Conservation (phyloP, 2,329 filamentous ascomycete genomes). For the Penicillium nordicum region DNA sequence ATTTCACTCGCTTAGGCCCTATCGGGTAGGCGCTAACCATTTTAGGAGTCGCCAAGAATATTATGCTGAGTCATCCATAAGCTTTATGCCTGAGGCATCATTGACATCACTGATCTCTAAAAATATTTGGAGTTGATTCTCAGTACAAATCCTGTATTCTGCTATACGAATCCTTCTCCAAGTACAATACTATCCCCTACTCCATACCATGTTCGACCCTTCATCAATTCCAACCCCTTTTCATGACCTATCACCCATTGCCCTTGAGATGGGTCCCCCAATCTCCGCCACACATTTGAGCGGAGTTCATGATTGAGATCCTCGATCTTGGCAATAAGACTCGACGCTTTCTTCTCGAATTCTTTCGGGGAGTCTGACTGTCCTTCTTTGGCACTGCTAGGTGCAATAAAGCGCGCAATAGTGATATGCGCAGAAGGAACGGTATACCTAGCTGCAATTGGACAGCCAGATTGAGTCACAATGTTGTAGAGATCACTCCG, state of each 20-base stretch:
- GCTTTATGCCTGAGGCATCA: neutral
- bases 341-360: slow-evolving; percentile 51
- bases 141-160: neutral
- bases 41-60: slow-evolving; percentile 24
- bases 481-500: slow-evolving; percentile 71
- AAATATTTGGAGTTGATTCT: neutral
- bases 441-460: slow-evolving; percentile 74
- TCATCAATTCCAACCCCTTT: slow-evolving; percentile 70
- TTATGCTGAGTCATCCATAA: slow-evolving; percentile 17
- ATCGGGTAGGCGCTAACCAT: slow-evolving; percentile 31
- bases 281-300: slow-evolving; percentile 63
- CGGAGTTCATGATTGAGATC: slow-evolving; percentile 73
- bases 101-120: neutral
- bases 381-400: slow-evolving; percentile 52
- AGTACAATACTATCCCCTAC: slow-evolving; percentile 66
- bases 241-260: slow-evolving; percentile 90
- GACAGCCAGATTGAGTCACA: slow-evolving; percentile 60
- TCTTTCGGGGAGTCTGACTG: slow-evolving; percentile 32
- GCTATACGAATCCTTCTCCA: slow-evolving; percentile 48
- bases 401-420: slow-evolving; percentile 72
- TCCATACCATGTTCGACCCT: slow-evolving; percentile 82
- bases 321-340: slow-evolving; percentile 69
- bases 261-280: slow-evolving; percentile 47
- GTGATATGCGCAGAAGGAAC: slow-evolving; percentile 90
- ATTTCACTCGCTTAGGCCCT: slow-evolving; percentile 47